Percentiles rank a stretch among this genome's conserved stretches.
phyloP scores from a whole-genome alignment of 805 yeast species.

The Hermanozyma aechmeae region DNA sequence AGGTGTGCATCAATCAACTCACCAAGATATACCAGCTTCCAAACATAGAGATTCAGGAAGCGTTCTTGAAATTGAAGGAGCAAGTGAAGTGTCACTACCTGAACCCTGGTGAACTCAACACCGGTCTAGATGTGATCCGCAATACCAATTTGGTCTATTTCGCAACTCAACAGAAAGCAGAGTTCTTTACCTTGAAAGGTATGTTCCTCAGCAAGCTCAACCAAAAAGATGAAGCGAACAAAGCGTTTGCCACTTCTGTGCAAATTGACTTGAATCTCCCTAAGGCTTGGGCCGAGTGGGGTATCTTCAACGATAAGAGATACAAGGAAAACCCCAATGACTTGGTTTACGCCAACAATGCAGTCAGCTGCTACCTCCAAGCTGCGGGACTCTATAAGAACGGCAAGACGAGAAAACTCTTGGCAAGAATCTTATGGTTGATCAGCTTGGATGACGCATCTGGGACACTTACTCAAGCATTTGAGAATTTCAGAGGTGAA shows the following conservation, averaged over 20 bases:
- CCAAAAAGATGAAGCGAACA: constrained; percentile 91
- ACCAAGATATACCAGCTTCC: constrained; percentile 93
- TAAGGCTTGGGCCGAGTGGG: constrained; percentile 99
- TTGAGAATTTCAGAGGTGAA: constrained; percentile 88
- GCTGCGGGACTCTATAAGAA: constrained; percentile 96
- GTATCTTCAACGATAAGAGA: constrained; percentile 82
- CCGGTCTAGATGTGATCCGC: constrained; percentile 94
- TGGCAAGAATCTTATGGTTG: constrained; percentile 90
- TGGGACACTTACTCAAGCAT: constrained; percentile 76
- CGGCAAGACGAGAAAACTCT: constrained; percentile 77
- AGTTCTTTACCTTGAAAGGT: constrained; percentile 93
- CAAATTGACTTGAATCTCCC: constrained; percentile 91
- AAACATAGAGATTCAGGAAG: constrained; percentile 96
- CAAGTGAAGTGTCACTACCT: constrained; percentile 97
- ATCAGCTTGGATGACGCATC: constrained; percentile 81
- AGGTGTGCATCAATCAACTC: constrained; percentile 87
- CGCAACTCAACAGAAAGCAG: constrained; percentile 97
- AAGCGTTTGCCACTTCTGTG: constrained; percentile 96
- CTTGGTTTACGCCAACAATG: constrained; percentile 80
- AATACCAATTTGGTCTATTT: constrained; percentile 93
- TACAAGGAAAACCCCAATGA: constrained; percentile 78
- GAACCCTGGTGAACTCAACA: constrained; percentile 79
- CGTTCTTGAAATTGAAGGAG: constrained; percentile 88
- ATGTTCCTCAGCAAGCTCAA: constrained; percentile 91
- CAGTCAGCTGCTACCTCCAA: constrained; percentile 90